Evolutionary conservation across 106 monocot species (phyloP).

Genomic region (Acanthochlamys bracteata): DNA sequence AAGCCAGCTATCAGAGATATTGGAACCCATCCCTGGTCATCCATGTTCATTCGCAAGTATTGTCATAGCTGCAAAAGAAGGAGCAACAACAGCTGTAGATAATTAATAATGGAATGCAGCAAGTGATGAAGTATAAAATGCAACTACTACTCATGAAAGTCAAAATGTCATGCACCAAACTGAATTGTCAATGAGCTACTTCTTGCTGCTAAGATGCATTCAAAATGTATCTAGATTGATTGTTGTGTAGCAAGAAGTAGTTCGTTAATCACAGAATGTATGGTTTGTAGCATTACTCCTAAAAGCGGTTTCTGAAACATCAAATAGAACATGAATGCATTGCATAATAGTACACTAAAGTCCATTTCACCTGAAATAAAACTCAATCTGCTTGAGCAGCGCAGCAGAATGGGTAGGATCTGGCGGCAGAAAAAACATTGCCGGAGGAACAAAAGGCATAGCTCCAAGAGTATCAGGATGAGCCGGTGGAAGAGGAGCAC

Average conservation of each 20-base stretch:
- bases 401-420: slow-evolving; percentile 7
- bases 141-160: too few species aligned
- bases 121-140: too few species aligned
- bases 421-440: slow-evolving; percentile 10
- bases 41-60: slow-evolving; percentile 39
- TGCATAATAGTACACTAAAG: not conserved
- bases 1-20: slow-evolving; percentile 37
- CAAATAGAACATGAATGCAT: too few species aligned
- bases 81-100: not conserved
- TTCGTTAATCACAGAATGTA: not conserved
- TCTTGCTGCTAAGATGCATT: too few species aligned
- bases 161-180: too few species aligned
- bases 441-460: slow-evolving; percentile 17
- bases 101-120: too few species aligned
- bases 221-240: too few species aligned
- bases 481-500: slow-evolving; percentile 11
- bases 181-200: too few species aligned
- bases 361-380: slow-evolving; percentile 31
- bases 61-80: slow-evolving; percentile 21
- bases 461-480: slow-evolving; percentile 13
- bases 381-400: slow-evolving; percentile 30
- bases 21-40: slow-evolving; percentile 43
- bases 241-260: not conserved
- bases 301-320: too few species aligned
- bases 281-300: not conserved